Conservation (phyloP, 2,329 filamentous ascomycete species). For the Diaporthe vexans region DNA sequence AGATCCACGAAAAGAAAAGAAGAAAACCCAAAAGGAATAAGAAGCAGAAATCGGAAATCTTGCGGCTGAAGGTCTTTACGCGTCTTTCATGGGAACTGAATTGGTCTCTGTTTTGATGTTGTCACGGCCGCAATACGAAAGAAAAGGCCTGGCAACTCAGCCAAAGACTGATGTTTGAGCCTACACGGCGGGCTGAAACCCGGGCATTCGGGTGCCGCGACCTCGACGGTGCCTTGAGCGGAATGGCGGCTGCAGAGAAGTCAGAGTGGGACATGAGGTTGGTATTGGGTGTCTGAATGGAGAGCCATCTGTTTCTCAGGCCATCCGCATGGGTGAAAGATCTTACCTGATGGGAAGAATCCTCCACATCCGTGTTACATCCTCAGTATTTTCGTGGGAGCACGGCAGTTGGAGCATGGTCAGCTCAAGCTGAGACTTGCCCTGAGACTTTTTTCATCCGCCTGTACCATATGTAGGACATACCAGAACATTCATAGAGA, state of each 20-base stretch:
- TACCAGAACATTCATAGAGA: not conserved
- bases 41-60: not conserved
- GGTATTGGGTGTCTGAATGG: too few species aligned
- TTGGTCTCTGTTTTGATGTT: not conserved
- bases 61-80: not conserved
- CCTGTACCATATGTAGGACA: not conserved
- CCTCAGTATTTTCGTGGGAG: not conserved
- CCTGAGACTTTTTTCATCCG: not conserved
- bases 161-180: not conserved
- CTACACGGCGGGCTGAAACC: not conserved
- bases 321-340: not conserved
- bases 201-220: not conserved
- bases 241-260: not conserved
- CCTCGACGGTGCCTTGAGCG: not conserved
- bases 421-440: not conserved
- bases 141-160: not conserved
- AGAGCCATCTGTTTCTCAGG: not conserved
- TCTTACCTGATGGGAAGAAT: not conserved
- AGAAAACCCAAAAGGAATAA: not conserved
- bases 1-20: not conserved
- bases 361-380: not conserved
- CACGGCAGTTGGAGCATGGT: not conserved
- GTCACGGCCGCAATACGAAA: not conserved
- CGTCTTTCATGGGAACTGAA: too few species aligned
- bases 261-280: not conserved